These are phyloP conservation scores for Boletus reticuloceps DNA, from an alignment of 768 basidiomycete genomes.

Conservation along the genomic window DNA sequence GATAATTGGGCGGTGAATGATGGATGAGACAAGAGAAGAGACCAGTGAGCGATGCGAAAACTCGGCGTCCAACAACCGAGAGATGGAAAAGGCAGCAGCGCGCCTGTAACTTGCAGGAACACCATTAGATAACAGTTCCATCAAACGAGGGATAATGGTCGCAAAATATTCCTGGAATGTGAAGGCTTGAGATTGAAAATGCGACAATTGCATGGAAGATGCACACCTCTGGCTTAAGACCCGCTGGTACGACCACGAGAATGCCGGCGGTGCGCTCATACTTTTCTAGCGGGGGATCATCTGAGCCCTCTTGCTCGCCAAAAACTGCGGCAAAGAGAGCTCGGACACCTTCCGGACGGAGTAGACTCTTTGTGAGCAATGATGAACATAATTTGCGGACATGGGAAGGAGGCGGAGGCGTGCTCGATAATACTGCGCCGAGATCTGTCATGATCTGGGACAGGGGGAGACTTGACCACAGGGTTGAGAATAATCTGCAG, in stretches of 20 bases:
- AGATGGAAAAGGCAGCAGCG: constrained; percentile 66
- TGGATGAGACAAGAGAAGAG: constrained; percentile 39
- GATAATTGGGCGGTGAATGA: constrained; percentile 55
- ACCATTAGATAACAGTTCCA: constrained; percentile 45
- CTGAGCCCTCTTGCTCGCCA: constrained; percentile 52
- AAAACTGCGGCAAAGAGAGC: constrained; percentile 71
- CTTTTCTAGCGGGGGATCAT: constrained; percentile 61
- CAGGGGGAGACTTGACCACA: constrained; percentile 49
- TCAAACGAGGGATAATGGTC: constrained; percentile 51
- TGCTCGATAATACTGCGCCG: constrained; percentile 52
- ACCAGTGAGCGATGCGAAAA: constrained; percentile 17
- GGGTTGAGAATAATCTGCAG: constrained; percentile 7
- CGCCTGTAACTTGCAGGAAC: constrained; percentile 44
- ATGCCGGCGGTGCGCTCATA: constrained; percentile 70
- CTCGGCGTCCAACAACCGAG: constrained; percentile 53
- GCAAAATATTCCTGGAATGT: constrained; percentile 57
- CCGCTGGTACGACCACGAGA: constrained; percentile 59
- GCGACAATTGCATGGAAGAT: background rate
- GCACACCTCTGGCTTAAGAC: constrained; percentile 53
- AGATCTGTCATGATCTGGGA: constrained; percentile 65
- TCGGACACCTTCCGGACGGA: constrained; percentile 66
- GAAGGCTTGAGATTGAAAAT: background rate
- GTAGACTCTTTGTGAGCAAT: constrained; percentile 68
- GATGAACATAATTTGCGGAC: constrained; percentile 56
- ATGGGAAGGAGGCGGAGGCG: constrained; percentile 43